These are phyloP conservation scores for Sclerotinia glacialis DNA, from an alignment of 2,329 filamentous ascomycete species.

Conservation along the genomic window DNA sequence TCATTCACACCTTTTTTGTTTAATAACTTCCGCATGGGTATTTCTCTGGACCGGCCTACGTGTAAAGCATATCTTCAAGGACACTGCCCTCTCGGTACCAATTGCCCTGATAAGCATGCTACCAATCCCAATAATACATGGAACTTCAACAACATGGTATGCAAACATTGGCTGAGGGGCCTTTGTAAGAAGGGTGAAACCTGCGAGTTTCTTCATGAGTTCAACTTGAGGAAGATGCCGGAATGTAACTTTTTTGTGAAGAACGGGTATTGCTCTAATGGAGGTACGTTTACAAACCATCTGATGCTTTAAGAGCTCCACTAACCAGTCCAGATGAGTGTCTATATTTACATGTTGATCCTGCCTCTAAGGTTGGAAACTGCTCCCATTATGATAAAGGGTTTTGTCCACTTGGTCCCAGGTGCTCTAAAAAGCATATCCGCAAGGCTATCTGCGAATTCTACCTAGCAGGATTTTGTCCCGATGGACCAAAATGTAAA, in stretches of 20 bases:
- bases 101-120: constrained; percentile 79
- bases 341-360: constrained; percentile 85
- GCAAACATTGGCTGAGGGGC: constrained; percentile 97
- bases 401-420: constrained; percentile 87
- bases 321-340: constrained; percentile 67
- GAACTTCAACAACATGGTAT: constrained; percentile 79
- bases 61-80: constrained; percentile 85
- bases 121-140: constrained; percentile 41
- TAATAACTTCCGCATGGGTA: constrained; percentile 77
- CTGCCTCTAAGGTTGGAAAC: constrained; percentile 71
- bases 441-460: constrained; percentile 76
- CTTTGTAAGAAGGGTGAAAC: constrained; percentile 96
- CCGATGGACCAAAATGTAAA: constrained; percentile 73
- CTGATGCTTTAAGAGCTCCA: constrained; percentile 5
- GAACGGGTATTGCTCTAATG: constrained; percentile 93
- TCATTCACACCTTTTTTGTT: constrained; percentile 83
- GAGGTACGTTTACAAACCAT: constrained; percentile 42
- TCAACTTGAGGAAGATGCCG: constrained; percentile 96
- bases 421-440: constrained; percentile 86
- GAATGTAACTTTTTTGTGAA: constrained; percentile 96
- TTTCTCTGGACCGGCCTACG: constrained; percentile 72
- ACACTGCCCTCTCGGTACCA: constrained; percentile 79
- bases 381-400: constrained; percentile 92
- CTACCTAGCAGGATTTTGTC: constrained; percentile 93
- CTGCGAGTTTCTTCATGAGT: constrained; percentile 98